Evolutionary conservation across 495 filamentous ascomycete species (phyloP).

Genomic region (Penicillium odoratum): DNA sequence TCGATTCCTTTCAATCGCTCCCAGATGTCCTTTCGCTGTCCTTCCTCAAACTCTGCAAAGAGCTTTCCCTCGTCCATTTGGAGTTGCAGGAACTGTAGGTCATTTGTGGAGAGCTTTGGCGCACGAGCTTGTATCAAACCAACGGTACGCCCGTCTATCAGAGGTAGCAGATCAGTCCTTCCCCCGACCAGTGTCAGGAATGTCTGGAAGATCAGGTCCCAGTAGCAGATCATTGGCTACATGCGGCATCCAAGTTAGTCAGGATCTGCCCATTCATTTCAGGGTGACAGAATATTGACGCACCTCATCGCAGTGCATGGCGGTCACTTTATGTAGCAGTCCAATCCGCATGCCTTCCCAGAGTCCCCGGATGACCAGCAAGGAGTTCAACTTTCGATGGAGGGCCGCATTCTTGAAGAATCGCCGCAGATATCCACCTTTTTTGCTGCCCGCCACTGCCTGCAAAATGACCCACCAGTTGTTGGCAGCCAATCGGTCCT

Average conservation of each 20-base stretch:
- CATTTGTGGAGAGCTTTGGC: neutral
- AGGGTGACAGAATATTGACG: neutral
- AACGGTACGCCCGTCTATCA: neutral
- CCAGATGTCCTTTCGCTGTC: neutral
- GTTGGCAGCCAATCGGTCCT: constrained; percentile 1
- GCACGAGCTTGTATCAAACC: neutral
- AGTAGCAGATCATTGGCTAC: constrained; percentile 8
- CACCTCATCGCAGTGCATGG: constrained; percentile 19
- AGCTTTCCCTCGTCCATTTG: constrained; percentile 7
- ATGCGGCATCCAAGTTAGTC: neutral
- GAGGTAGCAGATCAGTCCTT: neutral
- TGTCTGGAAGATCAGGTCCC: constrained; percentile 2
- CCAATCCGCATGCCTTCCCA: constrained; percentile 17
- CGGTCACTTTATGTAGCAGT: constrained; percentile 14
- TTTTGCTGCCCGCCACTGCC: constrained; percentile 2
- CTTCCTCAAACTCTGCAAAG: neutral
- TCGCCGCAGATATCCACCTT: constrained; percentile 5
- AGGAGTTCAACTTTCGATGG: constrained; percentile 4
- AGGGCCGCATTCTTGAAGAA: constrained; percentile 9
- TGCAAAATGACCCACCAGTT: constrained; percentile 14
- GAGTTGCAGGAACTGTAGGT: neutral
- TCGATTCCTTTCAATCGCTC: neutral
- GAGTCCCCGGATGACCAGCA: constrained; percentile 9
- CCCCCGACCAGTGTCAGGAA: neutral
- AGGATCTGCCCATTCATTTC: neutral